phyloP scores from a whole-genome alignment of 331 rosid species.

The Erythrophleum ivorense region DNA sequence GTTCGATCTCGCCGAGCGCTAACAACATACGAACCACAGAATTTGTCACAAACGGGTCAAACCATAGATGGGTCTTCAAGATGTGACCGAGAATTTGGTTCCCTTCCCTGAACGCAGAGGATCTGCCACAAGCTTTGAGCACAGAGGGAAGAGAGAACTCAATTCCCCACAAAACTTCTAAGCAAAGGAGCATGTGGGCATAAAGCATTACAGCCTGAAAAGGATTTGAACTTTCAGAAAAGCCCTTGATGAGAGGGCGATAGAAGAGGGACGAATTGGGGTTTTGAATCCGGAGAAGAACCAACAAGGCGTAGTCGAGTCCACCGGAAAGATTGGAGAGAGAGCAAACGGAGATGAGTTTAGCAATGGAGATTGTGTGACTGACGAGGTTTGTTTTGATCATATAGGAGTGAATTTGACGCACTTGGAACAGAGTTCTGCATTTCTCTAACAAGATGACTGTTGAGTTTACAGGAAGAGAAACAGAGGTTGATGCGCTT shows the following conservation, averaged over 20 bases:
- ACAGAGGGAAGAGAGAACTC: constrained; percentile 58
- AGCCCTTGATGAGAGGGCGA: constrained; percentile 40
- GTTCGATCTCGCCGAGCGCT: constrained; percentile 44
- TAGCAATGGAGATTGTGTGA: constrained; percentile 40
- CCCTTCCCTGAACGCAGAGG: constrained; percentile 50
- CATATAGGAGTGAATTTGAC: constrained; percentile 58
- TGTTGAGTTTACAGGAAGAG: constrained; percentile 30
- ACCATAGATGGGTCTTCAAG: constrained; percentile 49
- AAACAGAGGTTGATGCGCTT: constrained; percentile 18
- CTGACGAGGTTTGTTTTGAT: constrained; percentile 63
- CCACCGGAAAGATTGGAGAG: constrained; percentile 6
- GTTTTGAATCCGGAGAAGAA: constrained; percentile 37
- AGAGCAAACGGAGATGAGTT: constrained; percentile 43
- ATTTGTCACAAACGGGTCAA: constrained; percentile 58
- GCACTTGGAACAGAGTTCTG: constrained; percentile 47
- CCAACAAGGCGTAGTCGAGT: constrained; percentile 42
- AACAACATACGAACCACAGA: constrained; percentile 56
- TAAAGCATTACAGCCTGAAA: constrained; percentile 47
- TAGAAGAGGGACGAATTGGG: constrained; percentile 42
- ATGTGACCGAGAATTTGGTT: constrained; percentile 55
- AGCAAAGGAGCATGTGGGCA: constrained; percentile 47
- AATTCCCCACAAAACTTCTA: constrained; percentile 36
- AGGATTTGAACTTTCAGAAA: constrained; percentile 45
- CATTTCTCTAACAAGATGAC: constrained; percentile 46
- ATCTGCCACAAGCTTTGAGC: constrained; percentile 54